Conservation (phyloP, 2,329 filamentous ascomycete species). For the Lojkania enalia region DNA sequence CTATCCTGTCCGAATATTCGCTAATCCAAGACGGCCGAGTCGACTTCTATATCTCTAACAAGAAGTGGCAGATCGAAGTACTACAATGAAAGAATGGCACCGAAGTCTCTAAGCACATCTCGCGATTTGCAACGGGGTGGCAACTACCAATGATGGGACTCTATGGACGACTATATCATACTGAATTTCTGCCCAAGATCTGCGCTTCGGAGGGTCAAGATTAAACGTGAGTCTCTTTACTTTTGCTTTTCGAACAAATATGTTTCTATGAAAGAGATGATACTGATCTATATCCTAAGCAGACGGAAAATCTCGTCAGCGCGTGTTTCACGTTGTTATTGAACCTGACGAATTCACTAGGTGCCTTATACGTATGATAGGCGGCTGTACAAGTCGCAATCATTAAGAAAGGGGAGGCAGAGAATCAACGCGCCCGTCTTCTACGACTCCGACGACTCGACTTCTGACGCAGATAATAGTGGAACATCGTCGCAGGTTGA, state of each 20-base stretch:
- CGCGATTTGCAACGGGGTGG: conserved; percentile 13
- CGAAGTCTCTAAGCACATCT: conserved; percentile 9
- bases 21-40: conserved; percentile 12
- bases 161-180: conserved; percentile 19
- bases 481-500: neutral
- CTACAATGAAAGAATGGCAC: conserved; percentile 13
- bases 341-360: conserved; percentile 9
- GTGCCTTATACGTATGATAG: conserved; percentile 16
- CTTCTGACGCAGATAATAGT: neutral
- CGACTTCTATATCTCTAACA: conserved; percentile 14
- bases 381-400: conserved; percentile 6
- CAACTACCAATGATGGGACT: conserved; percentile 14
- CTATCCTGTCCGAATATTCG: conserved; percentile 16
- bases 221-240: conserved; percentile 12
- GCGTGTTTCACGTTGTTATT: conserved; percentile 15
- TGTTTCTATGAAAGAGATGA: neutral
- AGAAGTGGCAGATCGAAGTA: conserved; percentile 17
- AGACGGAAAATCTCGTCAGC: conserved; percentile 10
- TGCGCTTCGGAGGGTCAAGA: conserved; percentile 8
- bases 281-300: conserved; percentile 7
- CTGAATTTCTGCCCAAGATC: conserved; percentile 18
- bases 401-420: conserved; percentile 14
- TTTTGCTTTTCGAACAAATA: neutral
- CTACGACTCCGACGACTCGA: neutral
- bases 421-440: conserved; percentile 1